Percentiles rank a stretch among this genome's conserved stretches.
Conservation (phyloP, 2,329 filamentous ascomycete genomes). For the Claviceps sp. region DNA sequence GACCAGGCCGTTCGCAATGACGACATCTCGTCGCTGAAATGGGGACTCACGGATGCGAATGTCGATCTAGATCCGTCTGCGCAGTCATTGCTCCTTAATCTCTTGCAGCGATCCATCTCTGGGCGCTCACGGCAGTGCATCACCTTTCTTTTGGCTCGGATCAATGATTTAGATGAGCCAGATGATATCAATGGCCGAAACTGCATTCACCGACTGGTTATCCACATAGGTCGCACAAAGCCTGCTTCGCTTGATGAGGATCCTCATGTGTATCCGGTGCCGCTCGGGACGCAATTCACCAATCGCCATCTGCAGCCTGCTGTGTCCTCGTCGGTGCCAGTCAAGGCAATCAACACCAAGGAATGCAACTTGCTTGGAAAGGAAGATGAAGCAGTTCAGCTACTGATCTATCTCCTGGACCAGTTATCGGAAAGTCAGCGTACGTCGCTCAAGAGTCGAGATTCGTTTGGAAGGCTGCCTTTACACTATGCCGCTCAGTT, state of each 20-base stretch:
- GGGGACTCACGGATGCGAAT: constrained; percentile 45
- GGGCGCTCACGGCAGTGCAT: constrained; percentile 57
- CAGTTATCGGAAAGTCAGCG: constrained; percentile 55
- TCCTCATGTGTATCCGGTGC: constrained; percentile 36
- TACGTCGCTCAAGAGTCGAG: constrained; percentile 50
- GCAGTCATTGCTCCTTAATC: constrained; percentile 61
- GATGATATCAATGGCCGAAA: constrained; percentile 93
- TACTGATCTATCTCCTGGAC: constrained; percentile 52
- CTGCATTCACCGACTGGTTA: constrained; percentile 82
- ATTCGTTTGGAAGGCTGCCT: constrained; percentile 71
- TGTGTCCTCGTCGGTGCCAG: constrained; percentile 47
- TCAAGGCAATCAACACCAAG: constrained; percentile 48
- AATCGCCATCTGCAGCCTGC: constrained; percentile 71
- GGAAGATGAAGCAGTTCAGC: constrained; percentile 62
- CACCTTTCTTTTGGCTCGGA: constrained; percentile 51
- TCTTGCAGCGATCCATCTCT: constrained; percentile 66
- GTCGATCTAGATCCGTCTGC: constrained; percentile 25
- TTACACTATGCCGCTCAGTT: constrained; percentile 93
- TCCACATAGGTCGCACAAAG: constrained; percentile 74
- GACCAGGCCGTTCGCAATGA: constrained; percentile 62
- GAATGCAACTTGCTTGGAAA: constrained; percentile 53
- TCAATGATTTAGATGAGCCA: constrained; percentile 65
- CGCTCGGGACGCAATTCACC: constrained; percentile 39
- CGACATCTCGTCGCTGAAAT: constrained; percentile 42
- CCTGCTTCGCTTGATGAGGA: constrained; percentile 36